Evolutionary conservation across 176 grass and related monocot genomes (phyloP).

Genomic region (Oryza nivara): DNA sequence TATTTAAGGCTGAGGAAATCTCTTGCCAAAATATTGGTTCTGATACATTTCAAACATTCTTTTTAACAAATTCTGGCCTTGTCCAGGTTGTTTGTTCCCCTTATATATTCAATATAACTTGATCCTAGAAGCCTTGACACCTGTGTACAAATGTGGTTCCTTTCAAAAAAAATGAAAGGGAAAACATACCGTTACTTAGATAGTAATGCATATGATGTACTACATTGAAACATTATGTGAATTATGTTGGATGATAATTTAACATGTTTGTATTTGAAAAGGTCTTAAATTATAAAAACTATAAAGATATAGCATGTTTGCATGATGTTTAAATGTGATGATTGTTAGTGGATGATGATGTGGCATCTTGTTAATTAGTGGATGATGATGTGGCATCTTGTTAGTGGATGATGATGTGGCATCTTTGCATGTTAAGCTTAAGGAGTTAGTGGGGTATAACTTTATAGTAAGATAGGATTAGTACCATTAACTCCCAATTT

Average conservation of each 20-base stretch:
- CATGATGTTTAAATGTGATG: too few relatives aligned
- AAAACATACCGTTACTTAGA: background rate
- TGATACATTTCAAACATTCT: background rate
- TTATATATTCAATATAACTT: conserved; percentile 23
- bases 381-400: too few relatives aligned
- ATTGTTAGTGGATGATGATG: too few relatives aligned
- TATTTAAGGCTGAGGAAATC: background rate
- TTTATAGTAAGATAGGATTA: background rate
- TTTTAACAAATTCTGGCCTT: background rate
- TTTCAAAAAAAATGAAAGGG: background rate
- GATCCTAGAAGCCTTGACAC: conserved; percentile 10
- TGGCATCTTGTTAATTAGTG: too few relatives aligned
- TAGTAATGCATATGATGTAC: background rate
- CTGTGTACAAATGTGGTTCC: background rate
- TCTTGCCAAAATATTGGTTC: background rate
- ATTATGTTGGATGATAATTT: too few relatives aligned
- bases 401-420: too few relatives aligned
- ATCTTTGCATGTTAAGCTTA: too few relatives aligned
- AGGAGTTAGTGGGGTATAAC: too few relatives aligned
- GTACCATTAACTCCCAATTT: background rate
- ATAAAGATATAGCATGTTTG: too few relatives aligned
- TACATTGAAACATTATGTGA: too few relatives aligned
- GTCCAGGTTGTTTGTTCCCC: background rate
- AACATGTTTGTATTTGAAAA: too few relatives aligned
- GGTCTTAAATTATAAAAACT: too few relatives aligned